A percentile compares a stretch with the other conserved stretches of the same genome.
Evolutionary conservation across 768 basidiomycete species (phyloP).

Genomic region (Boletus tomentosulus): DNA sequence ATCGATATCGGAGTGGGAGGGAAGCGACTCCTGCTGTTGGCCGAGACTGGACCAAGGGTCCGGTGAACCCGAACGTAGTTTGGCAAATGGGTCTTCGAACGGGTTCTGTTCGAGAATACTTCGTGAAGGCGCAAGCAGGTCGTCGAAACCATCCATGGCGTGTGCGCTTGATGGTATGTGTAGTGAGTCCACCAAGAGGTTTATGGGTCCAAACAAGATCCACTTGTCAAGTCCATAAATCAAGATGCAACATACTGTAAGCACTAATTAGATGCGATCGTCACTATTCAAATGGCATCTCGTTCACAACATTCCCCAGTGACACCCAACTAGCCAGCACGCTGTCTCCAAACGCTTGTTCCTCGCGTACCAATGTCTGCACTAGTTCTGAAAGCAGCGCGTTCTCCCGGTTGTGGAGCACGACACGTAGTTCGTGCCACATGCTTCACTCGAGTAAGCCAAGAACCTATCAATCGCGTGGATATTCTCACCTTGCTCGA

Average conservation of each 20-base stretch:
- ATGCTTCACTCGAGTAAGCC: constrained; percentile 46
- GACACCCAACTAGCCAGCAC: constrained; percentile 72
- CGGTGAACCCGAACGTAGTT: constrained; percentile 57
- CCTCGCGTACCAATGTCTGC: constrained; percentile 70
- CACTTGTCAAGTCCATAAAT: constrained; percentile 5
- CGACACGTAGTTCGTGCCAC: constrained; percentile 94
- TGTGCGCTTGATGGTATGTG: not conserved
- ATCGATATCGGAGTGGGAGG: constrained; percentile 22
- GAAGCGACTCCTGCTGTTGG: constrained; percentile 25
- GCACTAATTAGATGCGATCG: not conserved
- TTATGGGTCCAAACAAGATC: constrained; percentile 7
- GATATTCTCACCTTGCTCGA: constrained; percentile 64
- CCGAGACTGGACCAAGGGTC: constrained; percentile 75
- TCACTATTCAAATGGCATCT: constrained; percentile 80
- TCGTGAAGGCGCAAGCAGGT: constrained; percentile 61
- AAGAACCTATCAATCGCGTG: not conserved
- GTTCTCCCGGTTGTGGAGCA: constrained; percentile 88
- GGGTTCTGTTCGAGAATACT: constrained; percentile 68
- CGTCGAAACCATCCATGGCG: constrained; percentile 74
- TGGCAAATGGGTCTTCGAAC: constrained; percentile 69
- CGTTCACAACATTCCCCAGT: constrained; percentile 62
- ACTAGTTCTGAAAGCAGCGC: constrained; percentile 70
- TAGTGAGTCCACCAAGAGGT: not conserved
- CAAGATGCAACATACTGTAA: constrained; percentile 10
- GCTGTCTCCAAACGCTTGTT: constrained; percentile 61